Evolutionary conservation across 257 asterid species (phyloP).

Genomic region (Salvia splendens): DNA sequence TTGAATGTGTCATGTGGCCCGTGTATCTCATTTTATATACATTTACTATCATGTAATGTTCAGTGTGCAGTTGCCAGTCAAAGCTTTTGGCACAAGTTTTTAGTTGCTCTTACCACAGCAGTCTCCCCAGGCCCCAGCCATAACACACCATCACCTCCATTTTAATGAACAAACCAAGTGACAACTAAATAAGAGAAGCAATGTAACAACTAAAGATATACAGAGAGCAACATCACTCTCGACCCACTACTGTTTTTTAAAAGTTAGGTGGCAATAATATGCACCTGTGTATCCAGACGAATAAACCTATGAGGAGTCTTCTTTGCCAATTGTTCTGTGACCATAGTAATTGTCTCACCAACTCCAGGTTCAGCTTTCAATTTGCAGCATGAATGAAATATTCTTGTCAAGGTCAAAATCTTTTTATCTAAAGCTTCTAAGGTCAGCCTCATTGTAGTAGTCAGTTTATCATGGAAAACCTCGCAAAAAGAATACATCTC

Average conservation of each 20-base stretch:
- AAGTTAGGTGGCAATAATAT: constrained; percentile 20
- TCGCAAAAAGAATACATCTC: constrained; percentile 40
- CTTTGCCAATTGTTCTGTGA: constrained; percentile 56
- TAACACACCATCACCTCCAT: constrained; percentile 23
- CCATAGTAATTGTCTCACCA: constrained; percentile 49
- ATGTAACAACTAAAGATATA: constrained; percentile 18
- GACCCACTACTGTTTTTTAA: constrained; percentile 22
- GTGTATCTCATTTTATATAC: not conserved
- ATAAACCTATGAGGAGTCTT: constrained; percentile 49
- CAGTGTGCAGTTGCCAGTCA: no score
- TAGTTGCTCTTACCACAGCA: not conserved
- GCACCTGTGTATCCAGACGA: constrained; percentile 74
- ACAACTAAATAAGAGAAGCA: not conserved
- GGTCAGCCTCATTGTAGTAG: constrained; percentile 57
- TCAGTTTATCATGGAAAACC: constrained; percentile 50
- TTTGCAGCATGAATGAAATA: constrained; percentile 57
- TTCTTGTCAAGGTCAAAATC: constrained; percentile 46
- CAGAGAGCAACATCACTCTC: constrained; percentile 7
- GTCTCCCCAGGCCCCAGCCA: constrained; percentile 6
- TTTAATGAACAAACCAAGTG: constrained; percentile 11
- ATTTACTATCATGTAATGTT: no score
- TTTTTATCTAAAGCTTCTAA: constrained; percentile 54
- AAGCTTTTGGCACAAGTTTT: constrained; percentile 6
- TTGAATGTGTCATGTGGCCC: not conserved
- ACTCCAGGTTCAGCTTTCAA: constrained; percentile 53